Evolutionary conservation across 2,329 filamentous ascomycete species (phyloP), one percentile per base, ranked within the genome.

Genomic region (Pyrenochaeta sp.): DNA sequence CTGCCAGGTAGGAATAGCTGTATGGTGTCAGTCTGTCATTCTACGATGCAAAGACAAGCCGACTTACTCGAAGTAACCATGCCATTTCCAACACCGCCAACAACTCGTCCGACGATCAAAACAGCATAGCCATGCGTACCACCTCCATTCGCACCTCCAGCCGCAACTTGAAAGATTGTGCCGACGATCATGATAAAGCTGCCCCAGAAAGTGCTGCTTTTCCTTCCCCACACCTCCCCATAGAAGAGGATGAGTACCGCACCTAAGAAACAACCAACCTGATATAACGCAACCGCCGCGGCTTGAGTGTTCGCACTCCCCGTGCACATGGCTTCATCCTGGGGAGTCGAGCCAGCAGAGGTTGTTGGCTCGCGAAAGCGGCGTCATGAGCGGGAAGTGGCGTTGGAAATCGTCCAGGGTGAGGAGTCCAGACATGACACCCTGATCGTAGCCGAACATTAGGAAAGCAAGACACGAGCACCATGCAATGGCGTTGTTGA

Each of bases 381-480:
- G 41, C 15, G 53, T 55, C 53, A 55, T 55, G 11, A 53, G 41
- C 15, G 51, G 68, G 55, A 48, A 73, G 65, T 39, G 56, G 43
- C 21, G 51, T 55, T 9, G 81, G 58, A 87, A 88, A 19, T 77
- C 74, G 17, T 79, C 72, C 62, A 90, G 79, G 5, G 86, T 88
- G 40, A 91, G 74, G 50, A 92, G 84, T 15, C 60, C 53, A 7
- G 44, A 86, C 77, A 88, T 88, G 10, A 89, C 85, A 60, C 87
- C 86, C 41, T 72, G 55, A 60, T 89, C 86, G 83, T 80, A 81
- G 27, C 79, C 79, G 47, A 81, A 77, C 59, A 65, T 64, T 14
- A 63, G 53, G 24, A 67, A 64, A 10, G 58, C 61, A 6, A 65
- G 46, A n/a, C 59, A 54, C 4, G 53, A 52, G 9, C 40, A 44